Conservation (phyloP, 345 rosid genomes). For the Linum usitatissimum region DNA sequence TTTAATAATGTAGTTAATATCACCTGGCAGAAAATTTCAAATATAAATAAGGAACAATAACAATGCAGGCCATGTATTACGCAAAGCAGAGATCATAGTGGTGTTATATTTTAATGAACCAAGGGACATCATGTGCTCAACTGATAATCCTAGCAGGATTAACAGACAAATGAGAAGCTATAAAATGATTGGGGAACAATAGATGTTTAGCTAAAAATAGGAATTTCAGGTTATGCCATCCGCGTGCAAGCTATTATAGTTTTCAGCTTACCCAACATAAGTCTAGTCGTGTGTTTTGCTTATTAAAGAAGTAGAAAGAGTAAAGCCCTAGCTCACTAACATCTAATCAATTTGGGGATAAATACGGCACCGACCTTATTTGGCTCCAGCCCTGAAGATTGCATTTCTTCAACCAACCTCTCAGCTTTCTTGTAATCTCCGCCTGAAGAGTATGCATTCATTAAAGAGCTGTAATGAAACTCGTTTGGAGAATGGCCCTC, state of each 20-base stretch:
- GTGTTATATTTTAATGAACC: not conserved
- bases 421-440: conserved; percentile 80
- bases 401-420: conserved; percentile 62
- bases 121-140: not conserved
- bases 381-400: conserved; percentile 65
- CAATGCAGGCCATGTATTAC: not conserved
- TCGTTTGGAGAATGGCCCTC: conserved; percentile 63
- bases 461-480: conserved; percentile 78
- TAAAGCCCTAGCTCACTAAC: not conserved
- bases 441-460: conserved; percentile 66
- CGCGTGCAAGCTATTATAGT: no score
- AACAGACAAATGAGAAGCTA: no score
- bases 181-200: no score
- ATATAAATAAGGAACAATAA: conserved; percentile 7
- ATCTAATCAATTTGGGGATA: conserved; percentile 1
- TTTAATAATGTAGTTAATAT: conserved; percentile 76
- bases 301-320: not conserved
- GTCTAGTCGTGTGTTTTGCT: not conserved
- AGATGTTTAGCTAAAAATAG: no score
- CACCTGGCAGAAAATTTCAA: conserved; percentile 45
- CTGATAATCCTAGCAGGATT: not conserved
- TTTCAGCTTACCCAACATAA: no score
- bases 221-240: no score
- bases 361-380: conserved; percentile 55
- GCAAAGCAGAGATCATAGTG: not conserved